A percentile compares a stretch with the other conserved stretches of the same genome.
Conservation (phyloP, 73 alveolate genomes). For the Paramecium sonneborni region DNA sequence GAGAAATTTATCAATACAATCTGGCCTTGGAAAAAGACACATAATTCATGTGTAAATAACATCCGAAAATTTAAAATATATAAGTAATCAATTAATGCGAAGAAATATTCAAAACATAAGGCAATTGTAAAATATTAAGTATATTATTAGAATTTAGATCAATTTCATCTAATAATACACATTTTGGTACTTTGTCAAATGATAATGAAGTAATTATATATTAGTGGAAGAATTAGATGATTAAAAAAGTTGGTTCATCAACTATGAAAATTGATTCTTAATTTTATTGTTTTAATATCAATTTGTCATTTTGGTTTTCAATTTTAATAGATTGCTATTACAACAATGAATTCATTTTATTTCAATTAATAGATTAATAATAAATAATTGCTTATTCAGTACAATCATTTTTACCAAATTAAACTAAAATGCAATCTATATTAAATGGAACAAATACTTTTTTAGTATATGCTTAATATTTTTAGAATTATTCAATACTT, state of each 20-base stretch:
- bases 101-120: not conserved
- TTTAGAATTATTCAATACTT: not conserved
- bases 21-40: not conserved
- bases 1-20: not conserved
- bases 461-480: not conserved
- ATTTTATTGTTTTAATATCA: not conserved
- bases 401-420: not conserved
- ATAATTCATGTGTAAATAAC: not conserved
- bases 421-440: not conserved
- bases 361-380: not conserved
- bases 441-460: not conserved
- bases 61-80: not conserved
- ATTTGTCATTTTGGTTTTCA: not conserved
- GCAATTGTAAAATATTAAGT: not conserved
- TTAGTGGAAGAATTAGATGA: not conserved
- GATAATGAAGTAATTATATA: not conserved
- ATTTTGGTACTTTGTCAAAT: not conserved
- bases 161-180: not conserved
- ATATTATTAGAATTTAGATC: not conserved
- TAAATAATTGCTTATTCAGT: not conserved
- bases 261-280: not conserved
- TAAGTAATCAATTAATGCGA: not conserved
- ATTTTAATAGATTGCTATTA: not conserved
- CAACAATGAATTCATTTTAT: too few relatives aligned
- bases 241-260: not conserved